A percentile compares a stretch with the other conserved stretches of the same genome.
Conservation (phyloP, 2,329 filamentous ascomycete genomes). For the Trichophyton rubrum region DNA sequence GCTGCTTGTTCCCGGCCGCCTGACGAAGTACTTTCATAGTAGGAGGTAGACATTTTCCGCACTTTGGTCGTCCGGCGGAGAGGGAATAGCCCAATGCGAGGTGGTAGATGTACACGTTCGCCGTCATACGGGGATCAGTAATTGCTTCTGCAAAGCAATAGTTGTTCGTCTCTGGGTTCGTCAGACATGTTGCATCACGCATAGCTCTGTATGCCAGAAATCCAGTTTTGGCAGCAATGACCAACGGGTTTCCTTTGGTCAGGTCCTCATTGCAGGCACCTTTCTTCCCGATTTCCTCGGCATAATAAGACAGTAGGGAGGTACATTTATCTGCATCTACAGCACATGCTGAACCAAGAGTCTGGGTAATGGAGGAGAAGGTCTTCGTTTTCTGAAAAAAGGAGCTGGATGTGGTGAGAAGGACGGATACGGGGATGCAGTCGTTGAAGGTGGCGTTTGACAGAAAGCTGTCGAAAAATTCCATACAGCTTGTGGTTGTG, state of each 20-base stretch:
- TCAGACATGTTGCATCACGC: slow-evolving; percentile 70
- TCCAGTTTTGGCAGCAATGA: slow-evolving; percentile 62
- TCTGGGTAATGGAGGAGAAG: slow-evolving; percentile 57
- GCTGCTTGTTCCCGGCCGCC: slow-evolving; percentile 52
- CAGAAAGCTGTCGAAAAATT: slow-evolving; percentile 56
- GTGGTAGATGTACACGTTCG: slow-evolving; percentile 72
- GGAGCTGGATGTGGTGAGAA: slow-evolving; percentile 68
- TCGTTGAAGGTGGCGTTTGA: slow-evolving; percentile 52
- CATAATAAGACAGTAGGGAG: slow-evolving; percentile 51
- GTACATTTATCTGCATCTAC: slow-evolving; percentile 55
- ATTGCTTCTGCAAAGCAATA: slow-evolving; percentile 77
- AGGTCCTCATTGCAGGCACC: slow-evolving; percentile 63
- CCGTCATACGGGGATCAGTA: slow-evolving; percentile 51
- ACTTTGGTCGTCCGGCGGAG: slow-evolving; percentile 58
- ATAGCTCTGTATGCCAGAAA: slow-evolving; percentile 65
- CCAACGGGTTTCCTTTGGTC: slow-evolving; percentile 51
- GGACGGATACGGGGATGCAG: slow-evolving; percentile 73
- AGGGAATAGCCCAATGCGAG: slow-evolving; percentile 65
- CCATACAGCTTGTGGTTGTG: slow-evolving; percentile 42
- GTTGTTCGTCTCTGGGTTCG: slow-evolving; percentile 49
- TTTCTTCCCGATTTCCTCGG: slow-evolving; percentile 48
- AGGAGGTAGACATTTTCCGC: slow-evolving; percentile 60
- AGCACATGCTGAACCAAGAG: slow-evolving; percentile 66
- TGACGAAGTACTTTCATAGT: slow-evolving; percentile 72
- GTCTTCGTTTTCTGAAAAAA: slow-evolving; percentile 74